Evolutionary conservation across 495 filamentous ascomycete genomes (phyloP).

Genomic region (Penicillium simplicissimum): DNA sequence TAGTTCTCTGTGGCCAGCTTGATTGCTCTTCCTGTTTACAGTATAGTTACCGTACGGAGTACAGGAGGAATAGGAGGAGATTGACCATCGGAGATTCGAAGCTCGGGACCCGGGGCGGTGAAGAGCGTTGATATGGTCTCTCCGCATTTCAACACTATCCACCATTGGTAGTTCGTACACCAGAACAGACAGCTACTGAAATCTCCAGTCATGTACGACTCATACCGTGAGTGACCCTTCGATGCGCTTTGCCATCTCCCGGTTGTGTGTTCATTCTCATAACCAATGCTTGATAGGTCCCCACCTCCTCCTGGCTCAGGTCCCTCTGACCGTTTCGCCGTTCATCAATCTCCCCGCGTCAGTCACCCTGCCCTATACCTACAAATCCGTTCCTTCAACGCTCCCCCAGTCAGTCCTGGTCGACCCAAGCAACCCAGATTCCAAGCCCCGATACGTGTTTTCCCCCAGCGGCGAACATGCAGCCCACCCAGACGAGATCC

Average conservation of each 20-base stretch:
- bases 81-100: not conserved
- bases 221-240: constrained; percentile 37
- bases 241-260: not conserved
- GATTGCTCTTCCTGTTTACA: not conserved
- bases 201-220: constrained; percentile 40
- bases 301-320: constrained; percentile 86
- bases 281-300: constrained; percentile 51
- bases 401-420: constrained; percentile 76
- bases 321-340: constrained; percentile 90
- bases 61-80: not conserved
- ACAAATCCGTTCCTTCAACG: constrained; percentile 82
- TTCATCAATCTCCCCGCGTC: constrained; percentile 90
- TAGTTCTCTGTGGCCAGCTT: not conserved
- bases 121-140: not conserved
- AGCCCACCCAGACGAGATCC: constrained; percentile 78
- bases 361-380: constrained; percentile 92
- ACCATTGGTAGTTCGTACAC: not conserved
- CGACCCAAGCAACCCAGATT: constrained; percentile 41
- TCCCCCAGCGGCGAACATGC: constrained; percentile 71
- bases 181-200: not conserved
- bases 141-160: constrained; percentile 2
- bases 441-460: constrained; percentile 67
- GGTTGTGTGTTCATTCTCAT: constrained; percentile 15
- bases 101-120: not conserved
- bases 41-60: not conserved